These are phyloP conservation scores for Arthromyces matolae DNA, from an alignment of 768 basidiomycete species.

Conservation along the genomic window DNA sequence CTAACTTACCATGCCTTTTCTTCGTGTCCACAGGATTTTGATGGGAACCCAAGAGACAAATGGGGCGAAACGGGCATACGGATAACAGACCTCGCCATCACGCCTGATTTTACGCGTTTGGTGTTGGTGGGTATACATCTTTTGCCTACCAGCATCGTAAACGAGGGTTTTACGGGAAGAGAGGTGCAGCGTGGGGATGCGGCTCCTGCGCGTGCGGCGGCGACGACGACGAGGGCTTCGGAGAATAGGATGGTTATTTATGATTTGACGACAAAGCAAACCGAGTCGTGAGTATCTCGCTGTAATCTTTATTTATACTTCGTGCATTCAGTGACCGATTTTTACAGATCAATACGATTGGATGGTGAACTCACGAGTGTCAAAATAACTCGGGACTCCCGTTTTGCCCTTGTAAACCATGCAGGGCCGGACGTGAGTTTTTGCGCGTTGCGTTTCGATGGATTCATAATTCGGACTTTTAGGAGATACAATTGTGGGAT, in stretches of 20 bases:
- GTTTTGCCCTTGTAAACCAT: constrained; percentile 82
- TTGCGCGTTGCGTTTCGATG: constrained; percentile 7
- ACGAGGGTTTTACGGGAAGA: constrained; percentile 23
- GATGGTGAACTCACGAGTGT: constrained; percentile 87
- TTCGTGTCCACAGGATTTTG: constrained; percentile 52
- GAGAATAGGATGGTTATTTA: constrained; percentile 74
- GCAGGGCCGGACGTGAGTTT: constrained; percentile 83
- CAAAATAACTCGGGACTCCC: constrained; percentile 81
- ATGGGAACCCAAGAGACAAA: constrained; percentile 66
- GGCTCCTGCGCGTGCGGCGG: constrained; percentile 25
- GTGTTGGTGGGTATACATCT: constrained; percentile 72
- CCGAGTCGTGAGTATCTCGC: constrained; percentile 55
- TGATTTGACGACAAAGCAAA: constrained; percentile 63
- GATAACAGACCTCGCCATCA: constrained; percentile 81
- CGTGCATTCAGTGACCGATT: constrained; percentile 4
- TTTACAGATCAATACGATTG: constrained; percentile 59
- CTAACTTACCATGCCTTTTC: constrained; percentile 10
- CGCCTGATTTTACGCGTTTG: constrained; percentile 79
- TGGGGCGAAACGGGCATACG: constrained; percentile 75
- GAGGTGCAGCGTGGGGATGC: constrained; percentile 13
- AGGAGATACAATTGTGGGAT: constrained; percentile 93
- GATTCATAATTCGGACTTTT: constrained; percentile 15
- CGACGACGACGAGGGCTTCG: constrained; percentile 31
- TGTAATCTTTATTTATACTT: not conserved
- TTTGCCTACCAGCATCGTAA: constrained; percentile 3